Evolutionary conservation across 176 grass and related monocot genomes (phyloP).

Genomic region (barley (Hordeum vulgare)): MorexV3_pseudomolecules_assembly NC_058522.1:21254889-21255388

Average conservation of each 20-base stretch:
- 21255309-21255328: not conserved
- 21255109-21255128: constrained; percentile 61
- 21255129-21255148: constrained; percentile 49
- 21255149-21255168: constrained; percentile 80
- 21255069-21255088: constrained; percentile 7
- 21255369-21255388: not conserved
- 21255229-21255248: constrained; percentile 44
- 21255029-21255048: too few species aligned
- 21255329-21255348: not conserved
- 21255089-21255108: constrained; percentile 62
- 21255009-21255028: too few species aligned
- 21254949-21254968: too few species aligned
- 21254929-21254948: too few species aligned
- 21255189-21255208: constrained; percentile 47
- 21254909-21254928: too few species aligned
- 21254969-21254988: too few species aligned
- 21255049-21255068: too few species aligned
- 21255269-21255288: not conserved
- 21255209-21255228: constrained; percentile 45
- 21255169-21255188: constrained; percentile 54
- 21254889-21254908: too few species aligned
- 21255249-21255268: constrained; percentile 23
- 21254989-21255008: too few species aligned
- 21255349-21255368: not conserved
- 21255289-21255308: not conserved